Base-by-base conservation (phyloP, 306 rosid genomes). In the Potentilla sterilis region DNA sequence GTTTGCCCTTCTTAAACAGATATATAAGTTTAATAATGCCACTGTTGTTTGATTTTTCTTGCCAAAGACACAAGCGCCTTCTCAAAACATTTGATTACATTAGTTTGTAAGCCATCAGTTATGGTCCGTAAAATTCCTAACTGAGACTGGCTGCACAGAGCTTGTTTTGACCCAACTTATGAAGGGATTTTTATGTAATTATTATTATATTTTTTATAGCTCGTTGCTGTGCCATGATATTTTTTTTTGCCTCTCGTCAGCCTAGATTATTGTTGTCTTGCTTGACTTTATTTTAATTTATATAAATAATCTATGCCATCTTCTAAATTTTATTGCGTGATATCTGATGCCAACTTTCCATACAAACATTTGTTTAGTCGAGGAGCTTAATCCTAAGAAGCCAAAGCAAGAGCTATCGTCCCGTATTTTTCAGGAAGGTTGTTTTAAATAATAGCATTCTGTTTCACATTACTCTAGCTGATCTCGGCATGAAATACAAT, bases 401-500 rank as follows among this genome's bases (percentile, higher is more conserved):
- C 85, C 84, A 90, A 81, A 80, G 89, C 76, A 92, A 87, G 88
- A 85, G 93, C 80, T 94, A 92, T 81, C 97, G 97, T 77, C 97
- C 96, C 51, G 87, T 87, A 34, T 94, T 94, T 88, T 94, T 94
- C 85, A 86, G 95, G 84, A 92, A 92, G 98, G 98, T 92, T 46
- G 40, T 83, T 85, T 74, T 24, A 28, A 74, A 69, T 21, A 19
- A 72, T 75, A 71, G 67, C 65, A 44, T 79, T 58, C 49, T 9
- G 5, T 46, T 16, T 41, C 78, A 61, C 42, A 43, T 62, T 72
- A 47, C 66, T 64, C 70, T 77, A 12, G 77, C 75, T 75, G 55
- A 32, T 71, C 65, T 41, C 76, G 52, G 54, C 80, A 81, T 49
- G 10, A 61, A 38, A 52, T 28, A 41, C 13, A 15, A 6, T 59